A percentile compares a stretch with the other conserved stretches of the same genome.
These are phyloP conservation scores for Evernia prunastri DNA, from an alignment of 495 filamentous ascomycete genomes.

Conservation along the genomic window DNA sequence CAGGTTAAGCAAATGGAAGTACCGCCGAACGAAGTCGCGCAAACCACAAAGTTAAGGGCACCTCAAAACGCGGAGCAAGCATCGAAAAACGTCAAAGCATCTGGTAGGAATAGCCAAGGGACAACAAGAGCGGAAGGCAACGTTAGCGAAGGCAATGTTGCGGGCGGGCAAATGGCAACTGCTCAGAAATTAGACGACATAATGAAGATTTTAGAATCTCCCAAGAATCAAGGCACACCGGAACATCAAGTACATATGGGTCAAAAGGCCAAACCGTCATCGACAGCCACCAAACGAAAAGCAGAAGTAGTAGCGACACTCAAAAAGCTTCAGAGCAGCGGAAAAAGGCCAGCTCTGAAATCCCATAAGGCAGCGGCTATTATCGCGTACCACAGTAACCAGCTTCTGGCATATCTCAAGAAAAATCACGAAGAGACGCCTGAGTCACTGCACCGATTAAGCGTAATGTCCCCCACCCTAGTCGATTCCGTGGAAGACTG, in stretches of 20 bases:
- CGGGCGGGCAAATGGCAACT: not conserved
- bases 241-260: not conserved
- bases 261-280: not conserved
- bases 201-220: not conserved
- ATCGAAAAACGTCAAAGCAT: not conserved
- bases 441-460: not conserved
- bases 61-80: not conserved
- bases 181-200: not conserved
- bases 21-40: not conserved
- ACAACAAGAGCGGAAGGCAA: not conserved
- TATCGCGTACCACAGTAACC: not conserved
- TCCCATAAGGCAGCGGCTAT: not conserved
- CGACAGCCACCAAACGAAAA: not conserved
- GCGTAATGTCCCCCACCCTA: not conserved
- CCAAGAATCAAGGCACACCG: not conserved
- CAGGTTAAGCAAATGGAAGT: not conserved
- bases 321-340: not conserved
- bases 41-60: not conserved
- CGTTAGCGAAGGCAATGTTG: not conserved
- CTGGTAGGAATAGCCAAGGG: not conserved
- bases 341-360: not conserved
- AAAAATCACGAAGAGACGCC: not conserved
- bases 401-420: not conserved
- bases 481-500: not conserved
- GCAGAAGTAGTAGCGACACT: not conserved